Evolutionary conservation across 2,329 filamentous ascomycete genomes (phyloP).

Genomic region (Paraphoma sp.): DNA sequence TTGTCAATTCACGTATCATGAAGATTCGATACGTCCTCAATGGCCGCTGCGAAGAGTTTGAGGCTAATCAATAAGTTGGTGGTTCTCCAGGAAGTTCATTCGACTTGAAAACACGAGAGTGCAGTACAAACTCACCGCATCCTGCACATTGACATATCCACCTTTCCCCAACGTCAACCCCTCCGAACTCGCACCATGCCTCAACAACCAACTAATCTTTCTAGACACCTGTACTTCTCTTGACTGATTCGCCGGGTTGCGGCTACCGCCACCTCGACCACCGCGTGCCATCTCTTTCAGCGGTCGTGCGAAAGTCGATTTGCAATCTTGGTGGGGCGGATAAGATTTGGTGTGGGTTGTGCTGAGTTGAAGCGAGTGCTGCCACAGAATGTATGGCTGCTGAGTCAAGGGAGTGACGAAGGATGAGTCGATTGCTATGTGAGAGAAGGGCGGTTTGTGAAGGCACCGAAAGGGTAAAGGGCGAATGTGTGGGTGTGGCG

Average conservation of each 20-base stretch:
- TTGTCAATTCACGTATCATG: slow-evolving; percentile 3
- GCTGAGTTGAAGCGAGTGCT: too few species aligned
- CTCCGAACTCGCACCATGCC: slow-evolving; percentile 68
- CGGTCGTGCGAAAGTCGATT: slow-evolving; percentile 13
- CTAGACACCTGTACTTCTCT: slow-evolving; percentile 56
- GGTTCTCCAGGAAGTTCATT: neutral
- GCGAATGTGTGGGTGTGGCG: slow-evolving; percentile 5
- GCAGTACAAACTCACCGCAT: slow-evolving; percentile 57
- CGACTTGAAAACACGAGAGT: neutral
- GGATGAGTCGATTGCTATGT: slow-evolving; percentile 16
- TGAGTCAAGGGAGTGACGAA: neutral
- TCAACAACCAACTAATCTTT: slow-evolving; percentile 62
- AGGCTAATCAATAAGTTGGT: neutral
- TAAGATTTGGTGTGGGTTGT: neutral
- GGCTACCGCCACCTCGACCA: slow-evolving; percentile 44
- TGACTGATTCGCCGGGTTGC: slow-evolving; percentile 46
- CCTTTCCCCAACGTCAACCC: slow-evolving; percentile 63
- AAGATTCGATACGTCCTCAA: neutral
- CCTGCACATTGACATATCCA: slow-evolving; percentile 66
- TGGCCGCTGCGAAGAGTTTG: neutral
- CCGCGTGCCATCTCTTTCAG: slow-evolving; percentile 32
- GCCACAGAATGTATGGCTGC: neutral
- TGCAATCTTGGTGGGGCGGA: slow-evolving; percentile 25
- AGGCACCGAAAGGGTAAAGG: slow-evolving; percentile 10
- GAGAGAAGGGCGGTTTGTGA: slow-evolving; percentile 4